Percentiles rank a stretch among this genome's conserved stretches.
Conservation (phyloP, 768 basidiomycete species). For the Cytidiella melzeri region DNA sequence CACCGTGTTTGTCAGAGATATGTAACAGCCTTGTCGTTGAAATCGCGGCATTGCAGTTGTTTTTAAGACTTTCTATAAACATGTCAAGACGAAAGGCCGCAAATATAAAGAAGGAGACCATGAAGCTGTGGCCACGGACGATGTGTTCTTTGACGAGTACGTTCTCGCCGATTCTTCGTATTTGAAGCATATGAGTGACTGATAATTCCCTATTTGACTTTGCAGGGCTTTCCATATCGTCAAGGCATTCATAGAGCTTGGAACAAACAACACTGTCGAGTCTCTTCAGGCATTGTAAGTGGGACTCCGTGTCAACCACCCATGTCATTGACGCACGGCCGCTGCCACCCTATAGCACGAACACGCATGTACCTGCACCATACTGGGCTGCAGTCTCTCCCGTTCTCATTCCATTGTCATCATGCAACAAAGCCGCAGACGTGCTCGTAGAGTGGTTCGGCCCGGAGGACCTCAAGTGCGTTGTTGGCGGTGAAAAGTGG, state of each 20-base stretch:
- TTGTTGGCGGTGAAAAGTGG: constrained; percentile 76
- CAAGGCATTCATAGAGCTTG: constrained; percentile 63
- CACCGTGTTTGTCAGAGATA: not conserved
- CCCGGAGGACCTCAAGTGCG: constrained; percentile 56
- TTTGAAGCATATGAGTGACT: not conserved
- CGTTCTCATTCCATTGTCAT: constrained; percentile 47
- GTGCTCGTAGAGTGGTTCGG: constrained; percentile 66
- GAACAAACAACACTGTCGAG: constrained; percentile 61
- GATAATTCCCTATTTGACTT: not conserved
- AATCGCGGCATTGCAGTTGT: constrained; percentile 34
- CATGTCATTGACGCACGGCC: not conserved
- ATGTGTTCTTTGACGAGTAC: constrained; percentile 68
- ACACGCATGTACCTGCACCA: constrained; percentile 64
- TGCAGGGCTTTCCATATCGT: constrained; percentile 63
- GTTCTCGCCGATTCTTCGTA: constrained; percentile 11
- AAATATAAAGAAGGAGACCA: constrained; percentile 30
- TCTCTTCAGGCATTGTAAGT: constrained; percentile 62
- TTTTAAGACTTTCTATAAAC: constrained; percentile 45
- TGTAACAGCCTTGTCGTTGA: not conserved
- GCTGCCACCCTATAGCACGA: constrained; percentile 37
- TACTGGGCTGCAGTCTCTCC: constrained; percentile 58
- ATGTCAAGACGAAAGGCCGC: constrained; percentile 38
- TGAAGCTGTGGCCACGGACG: constrained; percentile 43
- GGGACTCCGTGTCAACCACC: not conserved
- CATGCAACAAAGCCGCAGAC: constrained; percentile 60